Evolutionary conservation across 2,329 filamentous ascomycete genomes (phyloP).

Genomic region (Cercospora sp.): DNA sequence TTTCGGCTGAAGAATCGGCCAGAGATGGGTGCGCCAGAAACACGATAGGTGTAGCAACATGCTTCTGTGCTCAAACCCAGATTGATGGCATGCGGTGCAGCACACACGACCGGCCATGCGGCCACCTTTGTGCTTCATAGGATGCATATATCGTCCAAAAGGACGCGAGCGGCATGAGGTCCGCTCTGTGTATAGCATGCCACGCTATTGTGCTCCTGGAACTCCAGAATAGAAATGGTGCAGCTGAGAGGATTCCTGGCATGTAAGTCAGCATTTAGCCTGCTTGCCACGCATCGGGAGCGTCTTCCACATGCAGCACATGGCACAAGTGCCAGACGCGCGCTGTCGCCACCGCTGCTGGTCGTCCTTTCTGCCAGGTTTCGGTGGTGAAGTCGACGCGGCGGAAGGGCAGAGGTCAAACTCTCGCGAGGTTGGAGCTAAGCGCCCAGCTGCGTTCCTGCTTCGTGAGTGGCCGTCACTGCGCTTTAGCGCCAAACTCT

Average conservation of each 20-base stretch:
- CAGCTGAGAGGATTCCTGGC: not conserved
- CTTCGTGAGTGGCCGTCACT: not conserved
- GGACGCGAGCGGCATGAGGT: not conserved
- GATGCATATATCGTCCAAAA: not conserved
- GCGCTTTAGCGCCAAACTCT: not conserved
- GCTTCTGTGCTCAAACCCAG: not conserved
- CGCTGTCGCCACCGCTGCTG: not conserved
- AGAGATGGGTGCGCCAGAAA: not conserved
- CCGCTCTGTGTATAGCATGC: not conserved
- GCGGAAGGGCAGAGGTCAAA: not conserved
- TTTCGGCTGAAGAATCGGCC: not conserved
- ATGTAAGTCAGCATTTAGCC: conserved; percentile 6
- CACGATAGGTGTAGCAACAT: not conserved
- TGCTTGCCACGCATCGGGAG: not conserved
- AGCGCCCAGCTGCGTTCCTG: not conserved
- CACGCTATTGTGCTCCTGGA: not conserved
- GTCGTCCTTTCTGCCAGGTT: not conserved
- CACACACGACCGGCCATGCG: not conserved
- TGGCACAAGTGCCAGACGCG: not conserved
- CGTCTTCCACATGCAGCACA: not conserved
- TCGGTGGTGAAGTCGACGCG: not conserved
- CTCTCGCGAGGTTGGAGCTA: not conserved
- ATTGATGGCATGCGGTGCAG: conserved; percentile 2
- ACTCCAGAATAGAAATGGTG: not conserved
- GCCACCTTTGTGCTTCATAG: not conserved